Evolutionary conservation across 768 basidiomycete genomes (phyloP).

Genomic region (Paxillus ammoniavirescens): DNA sequence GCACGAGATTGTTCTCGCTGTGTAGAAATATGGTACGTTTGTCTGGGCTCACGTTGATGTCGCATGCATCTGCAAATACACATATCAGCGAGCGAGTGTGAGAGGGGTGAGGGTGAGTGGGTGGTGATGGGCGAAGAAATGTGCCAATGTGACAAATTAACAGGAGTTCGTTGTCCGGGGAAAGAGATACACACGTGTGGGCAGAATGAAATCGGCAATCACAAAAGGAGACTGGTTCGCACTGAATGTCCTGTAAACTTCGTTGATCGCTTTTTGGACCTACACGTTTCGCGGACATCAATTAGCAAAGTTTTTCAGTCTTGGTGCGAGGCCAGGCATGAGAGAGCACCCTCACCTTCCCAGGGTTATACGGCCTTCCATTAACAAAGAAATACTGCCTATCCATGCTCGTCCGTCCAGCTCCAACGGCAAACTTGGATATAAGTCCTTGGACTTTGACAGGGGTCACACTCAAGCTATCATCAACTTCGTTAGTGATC

Average conservation of each 20-base stretch:
- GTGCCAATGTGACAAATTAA: background rate
- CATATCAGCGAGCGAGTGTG: background rate
- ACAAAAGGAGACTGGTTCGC: conserved; percentile 75
- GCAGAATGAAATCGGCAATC: conserved; percentile 79
- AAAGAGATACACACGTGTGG: conserved; percentile 54
- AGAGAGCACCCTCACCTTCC: conserved; percentile 49
- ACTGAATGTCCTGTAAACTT: conserved; percentile 86
- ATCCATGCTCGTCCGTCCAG: conserved; percentile 77
- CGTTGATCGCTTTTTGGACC: conserved; percentile 90
- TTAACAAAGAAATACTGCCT: conserved; percentile 94
- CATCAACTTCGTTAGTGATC: background rate
- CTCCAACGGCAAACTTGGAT: conserved; percentile 75
- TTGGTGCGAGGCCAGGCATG: background rate
- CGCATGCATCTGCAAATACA: conserved; percentile 59
- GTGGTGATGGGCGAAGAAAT: background rate
- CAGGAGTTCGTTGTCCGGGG: background rate
- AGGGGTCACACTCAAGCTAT: conserved; percentile 28
- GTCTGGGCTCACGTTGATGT: conserved; percentile 95
- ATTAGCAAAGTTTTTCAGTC: background rate
- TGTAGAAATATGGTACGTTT: conserved; percentile 95
- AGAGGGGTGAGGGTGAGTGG: background rate
- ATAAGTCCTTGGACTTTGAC: conserved; percentile 75
- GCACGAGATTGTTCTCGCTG: conserved; percentile 76
- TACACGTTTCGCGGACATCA: conserved; percentile 24
- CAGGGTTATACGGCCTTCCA: conserved; percentile 79